phyloP scores from a whole-genome alignment of 208 protist species.

The Trypanosoma avium region DNA sequence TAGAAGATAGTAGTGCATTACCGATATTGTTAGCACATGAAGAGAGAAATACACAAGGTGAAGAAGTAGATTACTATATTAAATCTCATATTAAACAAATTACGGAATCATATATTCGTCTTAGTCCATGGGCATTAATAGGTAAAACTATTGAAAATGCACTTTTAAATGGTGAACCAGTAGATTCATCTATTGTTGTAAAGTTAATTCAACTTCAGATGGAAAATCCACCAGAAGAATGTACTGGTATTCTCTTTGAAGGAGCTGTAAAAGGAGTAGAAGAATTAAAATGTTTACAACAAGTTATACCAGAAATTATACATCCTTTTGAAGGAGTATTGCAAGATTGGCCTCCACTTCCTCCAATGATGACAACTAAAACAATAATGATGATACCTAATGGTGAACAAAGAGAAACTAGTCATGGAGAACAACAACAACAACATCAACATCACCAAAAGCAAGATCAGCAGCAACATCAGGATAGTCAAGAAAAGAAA shows the following conservation, averaged over 20 bases:
- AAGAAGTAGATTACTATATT: slow-evolving; percentile 27
- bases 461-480: no score
- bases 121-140: slow-evolving; percentile 36
- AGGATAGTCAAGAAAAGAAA: not conserved
- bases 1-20: slow-evolving; percentile 15
- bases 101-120: slow-evolving; percentile 15
- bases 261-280: slow-evolving; percentile 42
- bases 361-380: not conserved
- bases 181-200: slow-evolving; percentile 40
- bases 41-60: slow-evolving; percentile 12
- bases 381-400: not conserved
- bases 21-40: slow-evolving; percentile 18
- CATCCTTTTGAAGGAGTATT: slow-evolving; percentile 26
- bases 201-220: slow-evolving; percentile 53
- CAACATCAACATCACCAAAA: no score
- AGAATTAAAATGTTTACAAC: slow-evolving; percentile 22
- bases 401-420: no score
- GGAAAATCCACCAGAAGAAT: slow-evolving; percentile 27
- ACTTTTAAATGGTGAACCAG: slow-evolving; percentile 47
- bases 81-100: slow-evolving; percentile 10
- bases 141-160: slow-evolving; percentile 37
- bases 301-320: slow-evolving; percentile 5
- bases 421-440: no score
- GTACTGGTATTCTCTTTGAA: slow-evolving; percentile 66
- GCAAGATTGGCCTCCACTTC: slow-evolving; percentile 7